Conservation (phyloP, 2,329 filamentous ascomycete genomes). For the Botrytis pseudocinerea region DNA sequence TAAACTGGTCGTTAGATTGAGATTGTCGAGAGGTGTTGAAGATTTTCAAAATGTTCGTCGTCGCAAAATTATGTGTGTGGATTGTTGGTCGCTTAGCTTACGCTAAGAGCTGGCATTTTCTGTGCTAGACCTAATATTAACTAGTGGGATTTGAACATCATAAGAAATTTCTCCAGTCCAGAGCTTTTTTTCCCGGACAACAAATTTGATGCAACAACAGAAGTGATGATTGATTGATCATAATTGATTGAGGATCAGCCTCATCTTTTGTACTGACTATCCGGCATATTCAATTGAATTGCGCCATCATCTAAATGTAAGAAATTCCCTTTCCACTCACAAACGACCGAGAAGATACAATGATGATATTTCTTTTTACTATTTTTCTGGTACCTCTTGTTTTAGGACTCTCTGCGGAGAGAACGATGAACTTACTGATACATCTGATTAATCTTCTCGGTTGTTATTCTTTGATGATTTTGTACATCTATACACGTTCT, state of each 20-base stretch:
- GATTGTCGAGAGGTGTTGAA: constrained; percentile 24
- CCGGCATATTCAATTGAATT: not conserved
- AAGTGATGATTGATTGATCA: not conserved
- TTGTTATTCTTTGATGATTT: not conserved
- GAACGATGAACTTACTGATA: constrained; percentile 77
- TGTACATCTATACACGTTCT: not conserved
- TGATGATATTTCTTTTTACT: constrained; percentile 72
- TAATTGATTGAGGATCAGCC: not conserved
- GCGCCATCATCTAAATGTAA: constrained; percentile 10
- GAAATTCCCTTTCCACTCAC: not conserved
- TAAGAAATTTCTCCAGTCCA: constrained; percentile 18
- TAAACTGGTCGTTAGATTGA: constrained; percentile 21
- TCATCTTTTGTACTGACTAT: not conserved
- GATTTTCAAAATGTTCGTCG: constrained; percentile 16
- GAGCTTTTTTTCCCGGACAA: not conserved
- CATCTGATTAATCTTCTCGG: constrained; percentile 63
- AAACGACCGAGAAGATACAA: constrained; percentile 35
- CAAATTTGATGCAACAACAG: not conserved
- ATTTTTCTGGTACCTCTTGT: constrained; percentile 98
- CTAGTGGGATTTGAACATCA: not conserved
- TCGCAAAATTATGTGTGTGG: constrained; percentile 17
- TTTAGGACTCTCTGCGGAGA: constrained; percentile 64
- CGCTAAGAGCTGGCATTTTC: constrained; percentile 2
- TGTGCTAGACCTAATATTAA: not conserved
- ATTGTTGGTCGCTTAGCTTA: constrained; percentile 19